Evolutionary conservation across 371 early-diverging fungal species (phyloP).

Genomic region (Mortierella sp.): DNA sequence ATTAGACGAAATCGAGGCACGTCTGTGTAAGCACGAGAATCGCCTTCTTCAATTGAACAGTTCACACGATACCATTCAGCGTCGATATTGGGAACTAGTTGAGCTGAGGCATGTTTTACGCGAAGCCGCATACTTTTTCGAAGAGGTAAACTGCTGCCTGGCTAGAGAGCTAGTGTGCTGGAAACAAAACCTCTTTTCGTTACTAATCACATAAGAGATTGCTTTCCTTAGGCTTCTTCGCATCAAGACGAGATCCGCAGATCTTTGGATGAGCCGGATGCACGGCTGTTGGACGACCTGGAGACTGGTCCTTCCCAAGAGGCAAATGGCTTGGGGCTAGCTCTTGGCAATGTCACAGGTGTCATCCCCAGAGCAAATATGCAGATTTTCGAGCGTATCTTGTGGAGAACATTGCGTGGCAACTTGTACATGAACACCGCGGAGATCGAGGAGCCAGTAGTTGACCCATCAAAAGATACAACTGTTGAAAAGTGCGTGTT

Average conservation of each 20-base stretch:
- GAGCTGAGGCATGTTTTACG: conserved; percentile 92
- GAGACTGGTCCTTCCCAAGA: conserved; percentile 62
- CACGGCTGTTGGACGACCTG: conserved; percentile 73
- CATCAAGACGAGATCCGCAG: conserved; percentile 63
- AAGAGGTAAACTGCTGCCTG: conserved; percentile 62
- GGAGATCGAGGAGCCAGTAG: conserved; percentile 92
- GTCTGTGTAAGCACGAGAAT: conserved; percentile 82
- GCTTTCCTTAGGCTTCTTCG: conserved; percentile 61
- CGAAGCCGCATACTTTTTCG: conserved; percentile 87
- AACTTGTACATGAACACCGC: conserved; percentile 97
- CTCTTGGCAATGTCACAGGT: conserved; percentile 81
- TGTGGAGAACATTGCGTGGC: conserved; percentile 97
- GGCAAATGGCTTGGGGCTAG: conserved; percentile 26
- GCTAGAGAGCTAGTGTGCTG: neutral
- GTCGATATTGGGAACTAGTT: conserved; percentile 86
- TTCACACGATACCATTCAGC: conserved; percentile 88
- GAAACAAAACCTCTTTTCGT: neutral
- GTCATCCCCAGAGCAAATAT: conserved; percentile 88
- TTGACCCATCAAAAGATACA: conserved; percentile 88
- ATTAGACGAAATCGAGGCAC: conserved; percentile 93
- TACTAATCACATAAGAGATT: neutral
- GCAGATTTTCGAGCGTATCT: conserved; percentile 93
- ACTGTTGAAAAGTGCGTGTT: conserved; percentile 94
- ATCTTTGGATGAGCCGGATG: conserved; percentile 70
- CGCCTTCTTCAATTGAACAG: conserved; percentile 89